Conservation (phyloP, 169 alveolate genomes). For the Haemoproteus tartakovskyi region DNA sequence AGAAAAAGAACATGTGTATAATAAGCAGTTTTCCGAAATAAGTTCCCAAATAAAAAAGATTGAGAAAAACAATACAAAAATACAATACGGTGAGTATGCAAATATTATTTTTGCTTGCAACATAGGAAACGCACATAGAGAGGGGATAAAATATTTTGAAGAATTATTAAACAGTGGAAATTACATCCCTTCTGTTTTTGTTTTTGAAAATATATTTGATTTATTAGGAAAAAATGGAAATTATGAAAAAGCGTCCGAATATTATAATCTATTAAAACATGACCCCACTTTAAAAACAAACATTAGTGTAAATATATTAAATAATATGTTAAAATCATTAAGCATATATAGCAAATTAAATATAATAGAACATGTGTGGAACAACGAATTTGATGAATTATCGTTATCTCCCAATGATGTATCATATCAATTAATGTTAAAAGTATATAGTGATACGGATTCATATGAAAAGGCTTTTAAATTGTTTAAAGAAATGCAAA, state of each 20-base stretch:
- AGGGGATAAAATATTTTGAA: conserved; percentile 60
- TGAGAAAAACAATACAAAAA: conserved; percentile 33
- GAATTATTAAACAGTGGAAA: conserved; percentile 58
- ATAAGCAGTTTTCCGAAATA: conserved; percentile 16
- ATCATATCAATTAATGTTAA: conserved; percentile 19
- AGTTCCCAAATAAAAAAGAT: conserved; percentile 22
- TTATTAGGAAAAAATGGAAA: conserved; percentile 54
- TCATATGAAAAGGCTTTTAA: conserved; percentile 55
- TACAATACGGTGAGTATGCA: conserved; percentile 56
- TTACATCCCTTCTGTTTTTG: conserved; percentile 40
- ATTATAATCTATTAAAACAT: conserved; percentile 37
- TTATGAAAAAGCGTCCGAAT: conserved; percentile 25
- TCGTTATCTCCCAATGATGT: conserved; percentile 19
- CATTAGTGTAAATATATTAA: conserved; percentile 40
- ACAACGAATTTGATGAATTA: conserved; percentile 59
- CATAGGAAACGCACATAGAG: conserved; percentile 34
- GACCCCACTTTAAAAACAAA: conserved; percentile 53
- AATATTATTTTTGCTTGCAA: conserved; percentile 61
- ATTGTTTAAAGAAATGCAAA: conserved; percentile 61
- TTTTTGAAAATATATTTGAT: conserved; percentile 50
- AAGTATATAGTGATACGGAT: conserved; percentile 24
- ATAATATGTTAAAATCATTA: conserved; percentile 41
- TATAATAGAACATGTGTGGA: conserved; percentile 46
- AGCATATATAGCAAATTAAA: conserved; percentile 32
- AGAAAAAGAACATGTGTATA: not conserved